Evolutionary conservation across 2,329 filamentous ascomycete genomes (phyloP).

Genomic region (Aspergillus fumigatus): DNA sequence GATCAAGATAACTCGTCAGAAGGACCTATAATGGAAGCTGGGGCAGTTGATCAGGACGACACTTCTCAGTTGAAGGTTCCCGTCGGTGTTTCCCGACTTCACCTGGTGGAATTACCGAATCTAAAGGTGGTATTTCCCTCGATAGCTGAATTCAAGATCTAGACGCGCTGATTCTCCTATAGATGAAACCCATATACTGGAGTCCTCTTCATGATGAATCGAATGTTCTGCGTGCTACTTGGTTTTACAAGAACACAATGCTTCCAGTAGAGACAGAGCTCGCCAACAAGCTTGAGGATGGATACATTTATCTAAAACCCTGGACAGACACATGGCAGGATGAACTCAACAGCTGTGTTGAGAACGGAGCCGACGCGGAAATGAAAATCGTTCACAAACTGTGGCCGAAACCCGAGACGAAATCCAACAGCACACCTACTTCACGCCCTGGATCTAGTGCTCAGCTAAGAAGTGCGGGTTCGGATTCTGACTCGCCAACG

Average conservation of each 20-base stretch:
- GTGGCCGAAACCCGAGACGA: constrained; percentile 61
- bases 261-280: constrained; percentile 77
- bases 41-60: constrained; percentile 22
- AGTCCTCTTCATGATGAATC: constrained; percentile 86
- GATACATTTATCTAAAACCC: constrained; percentile 77
- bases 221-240: constrained; percentile 77
- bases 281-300: constrained; percentile 88
- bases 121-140: constrained; percentile 41
- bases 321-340: constrained; percentile 93
- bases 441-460: constrained; percentile 18
- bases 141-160: not conserved
- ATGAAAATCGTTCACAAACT: constrained; percentile 82
- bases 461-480: constrained; percentile 5
- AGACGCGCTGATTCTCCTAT: constrained; percentile 20
- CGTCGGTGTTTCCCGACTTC: constrained; percentile 84
- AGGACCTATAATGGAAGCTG: constrained; percentile 8
- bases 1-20: constrained; percentile 16
- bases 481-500: constrained; percentile 6
- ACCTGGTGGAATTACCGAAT: constrained; percentile 77
- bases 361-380: constrained; percentile 84
- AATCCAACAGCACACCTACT: constrained; percentile 30
- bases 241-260: constrained; percentile 98
- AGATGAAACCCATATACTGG: constrained; percentile 98
- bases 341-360: constrained; percentile 82
- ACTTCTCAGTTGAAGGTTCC: constrained; percentile 58